These are phyloP conservation scores for Ormosia emarginata DNA, from an alignment of 306 rosid genomes.

Conservation along the genomic window DNA sequence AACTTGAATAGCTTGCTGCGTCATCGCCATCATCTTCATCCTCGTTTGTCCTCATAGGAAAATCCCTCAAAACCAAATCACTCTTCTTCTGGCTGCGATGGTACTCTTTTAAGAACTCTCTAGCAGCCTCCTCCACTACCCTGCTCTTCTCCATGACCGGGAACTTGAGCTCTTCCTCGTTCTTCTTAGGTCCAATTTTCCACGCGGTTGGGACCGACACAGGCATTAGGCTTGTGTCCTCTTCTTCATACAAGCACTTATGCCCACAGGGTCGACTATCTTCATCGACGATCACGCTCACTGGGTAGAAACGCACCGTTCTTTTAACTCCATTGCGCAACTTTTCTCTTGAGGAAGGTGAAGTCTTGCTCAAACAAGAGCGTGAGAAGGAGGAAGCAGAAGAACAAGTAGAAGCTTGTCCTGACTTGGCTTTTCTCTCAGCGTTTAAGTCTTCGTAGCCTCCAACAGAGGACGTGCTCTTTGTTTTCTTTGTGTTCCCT, in stretches of 20 bases:
- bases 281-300: constrained; percentile 70
- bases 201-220: constrained; percentile 52
- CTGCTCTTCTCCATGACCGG: constrained; percentile 30
- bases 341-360: constrained; percentile 56
- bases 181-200: constrained; percentile 54
- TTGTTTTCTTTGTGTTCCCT: constrained; percentile 33
- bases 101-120: constrained; percentile 52
- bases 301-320: constrained; percentile 77
- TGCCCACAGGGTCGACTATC: constrained; percentile 64
- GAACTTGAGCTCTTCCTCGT: constrained; percentile 23
- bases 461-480: constrained; percentile 7
- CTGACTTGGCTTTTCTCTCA: constrained; percentile 37
- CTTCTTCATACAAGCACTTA: constrained; percentile 48
- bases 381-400: constrained; percentile 75
- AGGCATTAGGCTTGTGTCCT: constrained; percentile 26
- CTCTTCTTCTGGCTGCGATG: constrained; percentile 42
- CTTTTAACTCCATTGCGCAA: constrained; percentile 50
- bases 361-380: constrained; percentile 73
- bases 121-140: constrained; percentile 41
- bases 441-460: not conserved
- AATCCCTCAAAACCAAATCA: constrained; percentile 34
- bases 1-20: constrained; percentile 75
- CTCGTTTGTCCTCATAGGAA: not conserved
- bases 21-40: constrained; percentile 24
- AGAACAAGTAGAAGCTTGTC: constrained; percentile 58